Evolutionary conservation across 139 green algal species (phyloP), one percentile per base, ranked within the genome.

Genomic region (Parachlorella kessleri): DNA sequence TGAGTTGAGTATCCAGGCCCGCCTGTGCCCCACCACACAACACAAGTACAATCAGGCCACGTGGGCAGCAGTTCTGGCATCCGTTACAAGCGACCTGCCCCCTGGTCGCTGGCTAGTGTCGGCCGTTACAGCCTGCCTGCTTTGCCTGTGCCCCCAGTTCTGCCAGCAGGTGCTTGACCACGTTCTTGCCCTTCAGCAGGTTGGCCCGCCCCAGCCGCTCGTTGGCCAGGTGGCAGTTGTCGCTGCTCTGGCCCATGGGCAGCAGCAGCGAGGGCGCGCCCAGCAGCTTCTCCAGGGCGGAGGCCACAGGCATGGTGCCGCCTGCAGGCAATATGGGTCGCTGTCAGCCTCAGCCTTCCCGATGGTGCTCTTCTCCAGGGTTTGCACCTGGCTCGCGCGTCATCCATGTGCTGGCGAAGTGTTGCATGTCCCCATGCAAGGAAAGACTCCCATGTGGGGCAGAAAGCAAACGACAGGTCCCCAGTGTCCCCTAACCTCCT

Each of bases 291-390:
- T 99, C 94, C 66, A 99, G 82, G 4, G 91, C 84, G 6, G 84
- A 89, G 0, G 96, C 91, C n/a, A 99, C 94, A 1, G 94, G 93
- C 93, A 97, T 97, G 59, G 91, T 96, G 55, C 91, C 91, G 26
- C 92, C 92, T 81, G 94, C 94, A 2, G 85, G 79, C 70, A 93
- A 40, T 37, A n/a, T n/a, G n/a, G n/a, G n/a, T n/a, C n/a, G n/a
- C n/a, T n/a, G n/a, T n/a, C n/a, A n/a, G n/a, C n/a, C n/a, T n/a
- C n/a, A n/a, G n/a, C n/a, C n/a, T n/a, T n/a, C n/a, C n/a, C n/a
- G n/a, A n/a, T n/a, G n/a, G n/a, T n/a, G n/a, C n/a, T n/a, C n/a
- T n/a, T n/a, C n/a, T n/a, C n/a, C n/a, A n/a, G n/a, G n/a, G n/a
- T n/a, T n/a, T n/a, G n/a, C n/a, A n/a, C n/a, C n/a, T n/a, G n/a